A percentile compares a stretch with the other conserved stretches of the same genome.
These are phyloP conservation scores for Ceriops tagal DNA, from an alignment of 345 rosid species.

Conservation along the genomic window DNA sequence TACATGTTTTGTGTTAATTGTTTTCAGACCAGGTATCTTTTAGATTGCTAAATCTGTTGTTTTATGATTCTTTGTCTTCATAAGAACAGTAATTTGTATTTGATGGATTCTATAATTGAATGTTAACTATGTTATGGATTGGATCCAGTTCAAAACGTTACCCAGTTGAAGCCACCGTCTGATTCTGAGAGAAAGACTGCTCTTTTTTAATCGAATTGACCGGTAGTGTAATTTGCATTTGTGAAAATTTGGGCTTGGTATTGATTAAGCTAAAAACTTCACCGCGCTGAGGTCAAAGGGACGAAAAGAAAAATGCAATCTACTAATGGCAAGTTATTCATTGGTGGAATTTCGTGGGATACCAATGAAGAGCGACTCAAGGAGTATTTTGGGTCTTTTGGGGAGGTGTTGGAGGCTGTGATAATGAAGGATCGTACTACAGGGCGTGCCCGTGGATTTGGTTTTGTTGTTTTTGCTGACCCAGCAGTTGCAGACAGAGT, in stretches of 20 bases:
- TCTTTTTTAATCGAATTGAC: slow-evolving; percentile 9
- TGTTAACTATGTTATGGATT: slow-evolving; percentile 8
- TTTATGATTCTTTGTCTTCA: background rate
- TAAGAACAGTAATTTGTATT: too few relatives aligned
- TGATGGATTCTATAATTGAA: background rate
- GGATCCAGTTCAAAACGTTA: slow-evolving; percentile 32
- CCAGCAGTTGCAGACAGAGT: slow-evolving; percentile 88
- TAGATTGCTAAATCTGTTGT: background rate
- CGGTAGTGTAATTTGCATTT: slow-evolving; percentile 16
- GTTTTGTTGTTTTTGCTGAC: slow-evolving; percentile 91
- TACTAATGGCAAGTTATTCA: slow-evolving; percentile 85
- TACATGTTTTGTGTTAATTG: slow-evolving; percentile 24
- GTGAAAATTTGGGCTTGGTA: slow-evolving; percentile 3
- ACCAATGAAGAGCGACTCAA: slow-evolving; percentile 90
- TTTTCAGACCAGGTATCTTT: slow-evolving; percentile 8
- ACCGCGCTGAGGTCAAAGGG: slow-evolving; percentile 23
- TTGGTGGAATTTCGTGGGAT: slow-evolving; percentile 99
- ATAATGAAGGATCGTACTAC: slow-evolving; percentile 98
- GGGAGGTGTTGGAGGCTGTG: slow-evolving; percentile 94
- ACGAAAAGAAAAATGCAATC: slow-evolving; percentile 60
- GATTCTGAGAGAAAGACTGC: slow-evolving; percentile 2
- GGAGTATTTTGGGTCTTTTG: slow-evolving; percentile 80
- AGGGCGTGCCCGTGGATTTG: slow-evolving; percentile 97
- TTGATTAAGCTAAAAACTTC: slow-evolving; percentile 4
- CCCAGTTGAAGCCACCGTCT: slow-evolving; percentile 1